Evolutionary conservation across 2,329 filamentous ascomycete species (phyloP).

Genomic region (Colletotrichum trifolii): DNA sequence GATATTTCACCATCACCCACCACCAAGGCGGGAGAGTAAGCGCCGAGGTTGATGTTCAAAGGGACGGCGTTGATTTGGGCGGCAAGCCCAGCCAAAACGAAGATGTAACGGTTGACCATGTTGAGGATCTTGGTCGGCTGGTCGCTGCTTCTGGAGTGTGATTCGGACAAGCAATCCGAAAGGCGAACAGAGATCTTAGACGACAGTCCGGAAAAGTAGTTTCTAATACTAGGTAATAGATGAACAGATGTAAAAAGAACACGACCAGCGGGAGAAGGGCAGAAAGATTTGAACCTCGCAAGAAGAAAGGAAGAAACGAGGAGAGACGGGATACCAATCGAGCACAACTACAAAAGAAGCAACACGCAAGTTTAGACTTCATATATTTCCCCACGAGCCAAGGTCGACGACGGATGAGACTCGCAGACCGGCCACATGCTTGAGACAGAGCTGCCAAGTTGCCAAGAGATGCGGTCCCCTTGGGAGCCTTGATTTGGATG

Average conservation of each 20-base stretch:
- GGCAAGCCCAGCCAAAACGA: constrained; percentile 43
- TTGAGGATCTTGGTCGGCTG: constrained; percentile 24
- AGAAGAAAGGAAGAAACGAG: constrained; percentile 18
- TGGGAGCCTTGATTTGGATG: constrained; percentile 26
- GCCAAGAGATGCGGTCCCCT: constrained; percentile 33
- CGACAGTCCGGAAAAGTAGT: not conserved
- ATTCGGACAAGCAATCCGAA: constrained; percentile 23
- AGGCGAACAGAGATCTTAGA: constrained; percentile 1
- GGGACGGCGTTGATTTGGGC: constrained; percentile 44
- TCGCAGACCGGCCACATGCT: constrained; percentile 26
- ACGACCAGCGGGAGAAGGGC: constrained; percentile 36
- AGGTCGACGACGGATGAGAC: constrained; percentile 26
- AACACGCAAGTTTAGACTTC: constrained; percentile 28
- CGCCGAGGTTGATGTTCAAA: constrained; percentile 49
- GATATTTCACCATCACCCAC: constrained; percentile 58
- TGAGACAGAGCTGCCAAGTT: constrained; percentile 27
- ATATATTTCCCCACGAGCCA: constrained; percentile 34
- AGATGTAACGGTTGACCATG: constrained; percentile 41
- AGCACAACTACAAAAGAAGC: constrained; percentile 32
- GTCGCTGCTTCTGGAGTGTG: constrained; percentile 20
- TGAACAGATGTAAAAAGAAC: constrained; percentile 21
- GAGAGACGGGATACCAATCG: constrained; percentile 33
- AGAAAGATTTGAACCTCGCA: constrained; percentile 1
- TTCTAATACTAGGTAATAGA: constrained; percentile 29
- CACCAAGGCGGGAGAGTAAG: constrained; percentile 49